These are phyloP conservation scores for Fonsecaea erecta DNA, from an alignment of 2,329 filamentous ascomycete genomes.

Conservation along the genomic window DNA sequence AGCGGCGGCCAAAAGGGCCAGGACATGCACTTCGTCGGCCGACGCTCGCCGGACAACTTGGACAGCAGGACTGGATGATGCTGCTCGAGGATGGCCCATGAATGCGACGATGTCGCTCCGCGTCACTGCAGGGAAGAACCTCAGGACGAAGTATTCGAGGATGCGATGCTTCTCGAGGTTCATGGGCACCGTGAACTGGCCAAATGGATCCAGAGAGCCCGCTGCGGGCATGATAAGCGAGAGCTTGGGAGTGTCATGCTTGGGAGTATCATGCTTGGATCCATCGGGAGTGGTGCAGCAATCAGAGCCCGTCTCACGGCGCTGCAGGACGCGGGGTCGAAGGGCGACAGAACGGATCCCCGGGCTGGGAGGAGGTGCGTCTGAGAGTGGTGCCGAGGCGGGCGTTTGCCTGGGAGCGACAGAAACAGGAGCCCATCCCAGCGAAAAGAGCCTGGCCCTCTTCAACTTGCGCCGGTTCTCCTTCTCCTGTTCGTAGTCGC, in stretches of 20 bases:
- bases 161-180: conserved; percentile 27
- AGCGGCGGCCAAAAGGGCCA: conserved; percentile 21
- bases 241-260: conserved; percentile 7
- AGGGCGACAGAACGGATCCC: neutral
- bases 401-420: conserved; percentile 4
- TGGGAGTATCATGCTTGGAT: neutral
- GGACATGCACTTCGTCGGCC: conserved; percentile 21
- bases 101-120: conserved; percentile 22
- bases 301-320: neutral
- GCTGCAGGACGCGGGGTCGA: neutral
- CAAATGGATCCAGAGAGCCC: conserved; percentile 25
- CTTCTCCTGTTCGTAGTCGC: conserved; percentile 25
- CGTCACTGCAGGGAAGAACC: conserved; percentile 29
- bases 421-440: conserved; percentile 21
- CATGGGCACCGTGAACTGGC: conserved; percentile 26
- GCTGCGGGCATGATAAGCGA: conserved; percentile 5
- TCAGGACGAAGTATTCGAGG: conserved; percentile 27
- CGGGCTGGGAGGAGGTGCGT: conserved; percentile 1
- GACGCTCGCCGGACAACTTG: conserved; percentile 20
- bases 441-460: conserved; percentile 16
- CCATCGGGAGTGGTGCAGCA: neutral
- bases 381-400: neutral
- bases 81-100: conserved; percentile 12
- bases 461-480: conserved; percentile 18
- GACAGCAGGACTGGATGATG: conserved; percentile 17